Evolutionary conservation across 495 filamentous ascomycete genomes (phyloP), one percentile per base, ranked within the genome.

Genomic region (Tuber umbilicatum): DNA sequence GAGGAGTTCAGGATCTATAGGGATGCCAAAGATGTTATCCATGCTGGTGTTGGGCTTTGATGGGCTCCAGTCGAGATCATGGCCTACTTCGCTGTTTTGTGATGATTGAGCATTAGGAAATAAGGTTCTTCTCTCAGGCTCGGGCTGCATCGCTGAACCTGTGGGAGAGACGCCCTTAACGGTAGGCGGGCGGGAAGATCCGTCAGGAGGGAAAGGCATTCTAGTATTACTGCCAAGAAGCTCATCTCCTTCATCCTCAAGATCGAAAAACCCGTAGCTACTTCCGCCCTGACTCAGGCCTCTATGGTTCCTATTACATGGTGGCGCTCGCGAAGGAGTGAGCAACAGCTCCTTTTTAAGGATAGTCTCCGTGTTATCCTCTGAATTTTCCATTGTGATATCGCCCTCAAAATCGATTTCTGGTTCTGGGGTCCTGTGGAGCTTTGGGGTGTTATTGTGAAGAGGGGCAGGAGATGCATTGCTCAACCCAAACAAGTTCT

Each of bases 1-100:
- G 40, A 78, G 75, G 16, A 82, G 64, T 45, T 81, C 75, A 0
- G 80, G 80, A 27, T 82, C 80, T 41, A 82, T 81, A 43, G 80
- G 80, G 55, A 82, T 76, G 16, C 37, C 35, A 64, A 64, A 64
- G 55, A 64, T 64, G 27, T 64, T 60, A 10, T 14, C 50, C n/a
- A 27, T 60, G 50, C 50, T 60, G 7, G 50, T 31, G n/a, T 60
- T 31, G 10, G 50, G 50, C 50, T 60, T 60, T 60, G 50, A 60
- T 31, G 50, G 50, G 31, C 6, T 19, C 55, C 55, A 64, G 55
- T 64, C 55, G 27, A 64, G 55, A 64, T 64, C 27, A 35, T 64
- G 55, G 27, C 55, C 55, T 39, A 21, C 27, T 69, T 72, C 75
- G 35, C 14, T 40, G 39, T 19, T 19, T 23, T 68, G 43, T 31